These are phyloP conservation scores for Amesomyces nigricolor DNA, from an alignment of 2,329 filamentous ascomycete genomes.

Conservation along the genomic window DNA sequence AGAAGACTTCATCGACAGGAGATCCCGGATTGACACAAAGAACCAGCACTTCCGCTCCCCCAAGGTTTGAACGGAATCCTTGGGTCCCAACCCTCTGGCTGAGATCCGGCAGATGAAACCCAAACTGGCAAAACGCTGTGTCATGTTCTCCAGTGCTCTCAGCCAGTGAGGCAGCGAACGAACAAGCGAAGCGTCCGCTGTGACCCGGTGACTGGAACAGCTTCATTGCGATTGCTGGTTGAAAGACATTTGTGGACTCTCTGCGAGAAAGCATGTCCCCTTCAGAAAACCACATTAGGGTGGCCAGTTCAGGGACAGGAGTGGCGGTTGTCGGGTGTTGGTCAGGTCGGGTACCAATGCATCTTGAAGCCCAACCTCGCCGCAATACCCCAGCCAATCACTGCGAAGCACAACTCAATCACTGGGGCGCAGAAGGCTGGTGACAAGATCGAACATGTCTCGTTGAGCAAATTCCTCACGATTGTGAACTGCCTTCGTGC, in stretches of 20 bases:
- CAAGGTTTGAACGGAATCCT: too few species aligned
- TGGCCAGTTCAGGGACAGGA: slow-evolving; percentile 10
- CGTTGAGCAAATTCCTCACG: background rate
- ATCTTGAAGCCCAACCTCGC: slow-evolving; percentile 34
- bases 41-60: too few species aligned
- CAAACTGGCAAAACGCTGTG: too few species aligned
- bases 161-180: too few species aligned
- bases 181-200: background rate
- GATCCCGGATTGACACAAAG: too few species aligned
- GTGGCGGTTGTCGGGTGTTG: slow-evolving; percentile 14
- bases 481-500: background rate
- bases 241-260: slow-evolving; percentile 11
- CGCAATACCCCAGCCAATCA: slow-evolving; percentile 29
- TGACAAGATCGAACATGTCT: background rate
- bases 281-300: background rate
- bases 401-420: background rate
- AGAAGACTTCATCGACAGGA: too few species aligned
- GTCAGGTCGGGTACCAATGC: slow-evolving; percentile 43
- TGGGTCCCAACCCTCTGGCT: too few species aligned
- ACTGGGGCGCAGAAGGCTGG: slow-evolving; percentile 4
- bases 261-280: slow-evolving; percentile 9
- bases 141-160: too few species aligned
- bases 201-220: background rate
- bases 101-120: too few species aligned
- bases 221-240: slow-evolving; percentile 9